Evolutionary conservation across 202 grass and related monocot species (phyloP).

Genomic region (Zoysia matrella): DNA sequence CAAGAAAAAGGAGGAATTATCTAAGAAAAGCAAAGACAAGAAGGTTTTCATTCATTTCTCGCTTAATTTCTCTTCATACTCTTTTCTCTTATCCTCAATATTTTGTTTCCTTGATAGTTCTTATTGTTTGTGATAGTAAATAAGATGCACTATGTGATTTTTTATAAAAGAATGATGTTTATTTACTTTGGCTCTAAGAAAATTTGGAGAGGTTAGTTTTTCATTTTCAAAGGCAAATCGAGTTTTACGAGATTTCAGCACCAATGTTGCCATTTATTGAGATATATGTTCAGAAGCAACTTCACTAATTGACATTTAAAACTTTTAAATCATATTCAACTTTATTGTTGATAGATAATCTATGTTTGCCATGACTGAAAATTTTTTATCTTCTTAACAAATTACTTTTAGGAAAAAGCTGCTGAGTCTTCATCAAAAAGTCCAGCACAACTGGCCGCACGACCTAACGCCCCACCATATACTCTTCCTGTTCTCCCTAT

Average conservation of each 20-base stretch:
- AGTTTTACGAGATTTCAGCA: not conserved
- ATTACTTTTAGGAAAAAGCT: slow-evolving; percentile 64
- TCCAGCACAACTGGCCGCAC: slow-evolving; percentile 48
- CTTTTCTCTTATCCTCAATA: not conserved
- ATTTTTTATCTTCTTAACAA: not conserved
- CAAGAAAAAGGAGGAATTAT: slow-evolving; percentile 84
- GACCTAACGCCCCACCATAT: slow-evolving; percentile 63
- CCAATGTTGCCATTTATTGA: not conserved
- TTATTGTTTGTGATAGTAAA: slow-evolving; percentile 11
- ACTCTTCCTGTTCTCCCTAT: slow-evolving; percentile 61
- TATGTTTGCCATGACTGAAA: slow-evolving; percentile 5
- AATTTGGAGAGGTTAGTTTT: not conserved
- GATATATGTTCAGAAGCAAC: slow-evolving; percentile 11
- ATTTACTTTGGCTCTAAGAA: not conserved
- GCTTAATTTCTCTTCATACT: not conserved
- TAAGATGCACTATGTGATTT: not conserved
- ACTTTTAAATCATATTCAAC: not conserved
- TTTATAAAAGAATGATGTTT: not conserved
- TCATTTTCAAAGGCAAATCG: slow-evolving; percentile 4
- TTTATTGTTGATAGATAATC: not conserved
- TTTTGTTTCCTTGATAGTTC: slow-evolving; percentile 4
- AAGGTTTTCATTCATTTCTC: slow-evolving; percentile 51
- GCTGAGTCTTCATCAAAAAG: slow-evolving; percentile 75
- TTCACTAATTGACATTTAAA: slow-evolving; percentile 5
- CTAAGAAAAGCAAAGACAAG: slow-evolving; percentile 93